Base-by-base conservation (phyloP, 2,329 filamentous ascomycete species). In the Botrytis fragariae region DNA sequence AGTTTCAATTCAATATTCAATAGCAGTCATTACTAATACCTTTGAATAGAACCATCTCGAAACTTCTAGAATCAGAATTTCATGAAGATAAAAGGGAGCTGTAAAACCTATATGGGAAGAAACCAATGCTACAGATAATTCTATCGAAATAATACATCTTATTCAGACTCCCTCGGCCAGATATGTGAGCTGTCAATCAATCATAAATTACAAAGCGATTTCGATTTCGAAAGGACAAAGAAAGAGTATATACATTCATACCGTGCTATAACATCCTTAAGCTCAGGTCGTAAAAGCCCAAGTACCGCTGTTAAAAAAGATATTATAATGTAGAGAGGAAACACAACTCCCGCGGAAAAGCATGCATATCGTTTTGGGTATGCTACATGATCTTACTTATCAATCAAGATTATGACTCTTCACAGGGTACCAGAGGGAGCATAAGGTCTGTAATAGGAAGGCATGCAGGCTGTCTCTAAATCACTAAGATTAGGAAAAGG, bases 41-140 rank as follows among this genome's bases (percentile, higher is more conserved):
- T 32, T n/a, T 57, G 3, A 4, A 57, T 1, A 9, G 51, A 57
- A 57, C 14, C n/a, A 6, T 29, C 51, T 57, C n/a, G 51, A 57
- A 57, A 3, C 51, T 57, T 57, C 51, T 29, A 57, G 51, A 57
- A 57, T 18, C 51, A 8, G 6, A 29, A 18, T 57, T n/a, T 54
- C 25, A 54, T 54, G 48, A 16, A n/a, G 1, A 54, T 54, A 54
- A 54, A n/a, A 57, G 51, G 48, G 6, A 18, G 14, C 7, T 18
- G 6, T 3, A 1, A 0, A 6, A 4, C n/a, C 14, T 29, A 18
- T 1, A 14, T 29, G 3, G 6, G n/a, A 18, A 32, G 51, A 18
- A 4, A 3, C 45, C 5, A 29, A 29, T 9, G 3, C n/a, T 18
- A 8, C 18, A 18, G n/a, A 57, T 9, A 18, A 32, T 16, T 29